Evolutionary conservation across 169 alveolate genomes (phyloP).

Genomic region (Plasmodium vivax): DNA sequence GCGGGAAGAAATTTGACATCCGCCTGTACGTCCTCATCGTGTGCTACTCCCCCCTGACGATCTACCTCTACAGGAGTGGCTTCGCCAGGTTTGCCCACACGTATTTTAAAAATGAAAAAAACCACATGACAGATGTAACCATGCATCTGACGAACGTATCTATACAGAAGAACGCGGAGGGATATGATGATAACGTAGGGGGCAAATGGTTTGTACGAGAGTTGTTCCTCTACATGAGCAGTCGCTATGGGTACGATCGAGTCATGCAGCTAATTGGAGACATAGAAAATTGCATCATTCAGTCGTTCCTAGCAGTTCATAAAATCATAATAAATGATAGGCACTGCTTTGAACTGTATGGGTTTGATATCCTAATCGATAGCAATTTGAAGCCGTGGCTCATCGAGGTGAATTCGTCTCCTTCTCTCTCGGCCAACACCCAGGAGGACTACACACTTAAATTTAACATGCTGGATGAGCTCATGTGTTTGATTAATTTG

Average conservation of each 20-base stretch:
- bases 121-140: constrained; percentile 69
- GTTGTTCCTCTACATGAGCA: constrained; percentile 78
- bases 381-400: constrained; percentile 95
- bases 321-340: constrained; percentile 88
- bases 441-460: constrained; percentile 91
- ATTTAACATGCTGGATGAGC: constrained; percentile 91
- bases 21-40: constrained; percentile 93
- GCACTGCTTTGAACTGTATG: constrained; percentile 93
- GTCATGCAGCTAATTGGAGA: constrained; percentile 83
- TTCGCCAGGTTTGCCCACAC: constrained; percentile 95
- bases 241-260: constrained; percentile 36
- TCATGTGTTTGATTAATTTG: constrained; percentile 90
- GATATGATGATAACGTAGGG: constrained; percentile 91
- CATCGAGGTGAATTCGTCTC: constrained; percentile 95
- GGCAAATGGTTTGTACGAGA: constrained; percentile 91
- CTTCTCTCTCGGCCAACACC: constrained; percentile 92
- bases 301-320: constrained; percentile 91
- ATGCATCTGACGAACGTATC: constrained; percentile 94
- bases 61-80: constrained; percentile 94
- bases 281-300: constrained; percentile 92
- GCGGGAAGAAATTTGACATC: constrained; percentile 95
- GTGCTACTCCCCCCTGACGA: constrained; percentile 92
- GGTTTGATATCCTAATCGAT: constrained; percentile 96
- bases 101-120: constrained; percentile 80
- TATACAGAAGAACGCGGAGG: constrained; percentile 88